phyloP scores from a whole-genome alignment of 768 basidiomycete genomes.

The Suillus subalutaceus region DNA sequence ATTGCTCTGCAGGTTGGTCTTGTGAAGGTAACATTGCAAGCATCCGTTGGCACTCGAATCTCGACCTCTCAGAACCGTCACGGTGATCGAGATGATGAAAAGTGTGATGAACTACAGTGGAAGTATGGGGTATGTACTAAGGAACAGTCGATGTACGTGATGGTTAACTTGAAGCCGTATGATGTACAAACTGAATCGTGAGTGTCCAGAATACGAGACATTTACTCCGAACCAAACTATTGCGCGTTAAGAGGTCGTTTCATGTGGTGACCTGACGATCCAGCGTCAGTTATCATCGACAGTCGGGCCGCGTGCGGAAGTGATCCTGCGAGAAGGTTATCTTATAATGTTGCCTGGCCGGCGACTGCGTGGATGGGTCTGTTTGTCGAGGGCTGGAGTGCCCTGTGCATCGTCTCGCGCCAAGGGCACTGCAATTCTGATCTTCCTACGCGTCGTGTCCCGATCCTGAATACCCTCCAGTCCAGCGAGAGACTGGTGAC shows the following conservation, averaged over 20 bases:
- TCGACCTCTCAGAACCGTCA: background rate
- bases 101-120: background rate
- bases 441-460: conserved; percentile 15
- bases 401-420: conserved; percentile 6
- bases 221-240: background rate
- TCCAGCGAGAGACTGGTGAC: conserved; percentile 28
- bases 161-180: background rate
- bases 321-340: background rate
- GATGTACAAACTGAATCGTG: background rate
- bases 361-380: background rate
- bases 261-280: background rate
- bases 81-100: background rate
- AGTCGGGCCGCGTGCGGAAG: background rate
- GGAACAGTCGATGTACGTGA: background rate
- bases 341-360: background rate
- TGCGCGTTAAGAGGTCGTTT: background rate
- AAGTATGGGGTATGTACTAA: background rate
- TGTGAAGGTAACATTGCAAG: background rate
- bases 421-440: conserved; percentile 25
- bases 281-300: background rate
- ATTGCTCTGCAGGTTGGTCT: background rate
- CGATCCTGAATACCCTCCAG: conserved; percentile 20
- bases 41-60: background rate
- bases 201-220: background rate
- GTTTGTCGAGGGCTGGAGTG: background rate